A percentile compares a stretch with the other conserved stretches of the same genome.
phyloP scores from a whole-genome alignment of 345 rosid species.

The Cardiospermum halicacabum region DNA sequence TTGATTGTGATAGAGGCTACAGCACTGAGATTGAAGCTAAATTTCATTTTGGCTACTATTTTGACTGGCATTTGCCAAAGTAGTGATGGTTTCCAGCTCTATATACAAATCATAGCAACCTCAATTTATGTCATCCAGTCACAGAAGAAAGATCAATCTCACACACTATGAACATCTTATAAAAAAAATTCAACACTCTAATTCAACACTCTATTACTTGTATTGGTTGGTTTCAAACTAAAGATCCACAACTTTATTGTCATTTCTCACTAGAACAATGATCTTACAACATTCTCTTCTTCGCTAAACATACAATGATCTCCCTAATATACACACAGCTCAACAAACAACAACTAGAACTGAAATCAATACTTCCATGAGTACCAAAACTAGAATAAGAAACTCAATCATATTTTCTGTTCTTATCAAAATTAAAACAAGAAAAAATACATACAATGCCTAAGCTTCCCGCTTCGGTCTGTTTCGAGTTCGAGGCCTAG shows the following conservation, averaged over 20 bases:
- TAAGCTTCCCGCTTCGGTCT: slow-evolving; percentile 73
- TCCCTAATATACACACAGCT: not conserved
- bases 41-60: too few species aligned
- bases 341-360: not conserved
- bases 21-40: too few species aligned
- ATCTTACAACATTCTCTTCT: not conserved
- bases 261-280: not conserved
- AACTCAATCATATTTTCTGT: not conserved
- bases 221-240: too few species aligned
- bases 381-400: not conserved
- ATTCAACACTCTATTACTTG: not conserved
- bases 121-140: too few species aligned
- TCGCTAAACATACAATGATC: not conserved
- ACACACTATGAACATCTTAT: not conserved
- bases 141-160: not conserved
- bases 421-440: not conserved
- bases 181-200: too few species aligned
- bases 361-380: not conserved
- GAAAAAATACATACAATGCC: not conserved
- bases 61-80: too few species aligned
- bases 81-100: too few species aligned
- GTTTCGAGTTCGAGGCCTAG: slow-evolving; percentile 46
- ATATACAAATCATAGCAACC: too few species aligned
- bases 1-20: too few species aligned
- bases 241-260: not conserved